Percentiles rank a stretch among this genome's conserved stretches.
Conservation (phyloP, 2,329 filamentous ascomycete species). For the Clonostachys byssicola region DNA sequence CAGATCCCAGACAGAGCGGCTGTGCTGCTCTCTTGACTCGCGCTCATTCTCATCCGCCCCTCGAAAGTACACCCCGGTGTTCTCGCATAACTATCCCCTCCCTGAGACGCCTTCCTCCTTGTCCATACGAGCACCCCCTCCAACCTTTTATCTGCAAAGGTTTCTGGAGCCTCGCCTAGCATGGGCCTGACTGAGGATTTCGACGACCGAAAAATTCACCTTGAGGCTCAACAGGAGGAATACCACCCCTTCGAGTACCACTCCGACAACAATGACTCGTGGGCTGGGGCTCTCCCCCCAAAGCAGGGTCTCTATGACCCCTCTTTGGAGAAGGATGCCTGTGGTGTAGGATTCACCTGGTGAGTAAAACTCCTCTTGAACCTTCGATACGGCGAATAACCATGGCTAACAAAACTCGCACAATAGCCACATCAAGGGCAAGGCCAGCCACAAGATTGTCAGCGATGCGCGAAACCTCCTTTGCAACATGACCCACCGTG, state of each 20-base stretch:
- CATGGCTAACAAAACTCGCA: constrained; percentile 10
- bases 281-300: constrained; percentile 92
- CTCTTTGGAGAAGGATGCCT: constrained; percentile 95
- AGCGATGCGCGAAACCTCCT: constrained; percentile 95
- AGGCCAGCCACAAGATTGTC: constrained; percentile 95
- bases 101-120: background rate
- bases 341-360: constrained; percentile 98
- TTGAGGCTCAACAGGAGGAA: constrained; percentile 54
- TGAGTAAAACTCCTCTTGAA: constrained; percentile 37
- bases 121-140: constrained; percentile 1
- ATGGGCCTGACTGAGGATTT: constrained; percentile 65
- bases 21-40: constrained; percentile 15
- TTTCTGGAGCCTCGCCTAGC: constrained; percentile 51
- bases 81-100: too few species aligned
- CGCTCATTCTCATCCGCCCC: background rate
- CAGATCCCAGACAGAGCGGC: constrained; percentile 11
- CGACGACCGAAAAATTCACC: constrained; percentile 62
- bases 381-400: background rate
- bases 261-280: constrained; percentile 77
- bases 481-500: constrained; percentile 99
- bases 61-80: background rate
- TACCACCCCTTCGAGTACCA: constrained; percentile 81
- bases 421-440: constrained; percentile 90
- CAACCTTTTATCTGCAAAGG: background rate
- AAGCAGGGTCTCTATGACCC: constrained; percentile 99